phyloP scores from a whole-genome alignment of 345 rosid species.

The Moricandia arvensis region DNA sequence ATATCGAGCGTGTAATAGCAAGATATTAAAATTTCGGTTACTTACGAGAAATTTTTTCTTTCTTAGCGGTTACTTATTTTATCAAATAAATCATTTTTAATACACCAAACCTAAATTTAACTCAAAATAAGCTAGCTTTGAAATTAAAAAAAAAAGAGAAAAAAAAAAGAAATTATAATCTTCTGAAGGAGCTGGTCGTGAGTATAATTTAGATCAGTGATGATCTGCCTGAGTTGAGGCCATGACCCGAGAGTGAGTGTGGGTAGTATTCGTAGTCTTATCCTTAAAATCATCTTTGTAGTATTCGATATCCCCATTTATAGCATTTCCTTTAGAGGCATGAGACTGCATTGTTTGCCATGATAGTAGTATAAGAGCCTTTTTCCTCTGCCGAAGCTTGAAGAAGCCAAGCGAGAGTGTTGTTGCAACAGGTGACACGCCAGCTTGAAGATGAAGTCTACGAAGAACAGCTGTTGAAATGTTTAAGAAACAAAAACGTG shows the following conservation, averaged over 20 bases:
- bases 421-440: not conserved
- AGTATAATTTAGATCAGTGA: not conserved
- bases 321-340: not conserved
- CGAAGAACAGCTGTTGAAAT: not conserved
- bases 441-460: not conserved
- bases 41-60: too few species aligned
- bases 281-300: not conserved
- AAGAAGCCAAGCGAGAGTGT: not conserved
- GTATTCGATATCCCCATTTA: not conserved
- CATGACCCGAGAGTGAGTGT: not conserved
- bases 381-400: not conserved
- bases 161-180: not conserved
- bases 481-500: not conserved
- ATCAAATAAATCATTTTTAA: not conserved
- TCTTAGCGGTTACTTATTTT: too few species aligned
- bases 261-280: not conserved
- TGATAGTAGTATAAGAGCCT: not conserved
- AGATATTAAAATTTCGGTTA: too few species aligned
- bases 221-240: not conserved
- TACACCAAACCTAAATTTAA: not conserved
- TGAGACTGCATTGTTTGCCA: not conserved
- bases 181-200: not conserved
- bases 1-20: too few species aligned
- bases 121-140: not conserved
- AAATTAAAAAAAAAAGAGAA: not conserved